These are phyloP conservation scores for Isabelozyma gotoi DNA, from an alignment of 805 yeast species.

Conservation along the genomic window DNA sequence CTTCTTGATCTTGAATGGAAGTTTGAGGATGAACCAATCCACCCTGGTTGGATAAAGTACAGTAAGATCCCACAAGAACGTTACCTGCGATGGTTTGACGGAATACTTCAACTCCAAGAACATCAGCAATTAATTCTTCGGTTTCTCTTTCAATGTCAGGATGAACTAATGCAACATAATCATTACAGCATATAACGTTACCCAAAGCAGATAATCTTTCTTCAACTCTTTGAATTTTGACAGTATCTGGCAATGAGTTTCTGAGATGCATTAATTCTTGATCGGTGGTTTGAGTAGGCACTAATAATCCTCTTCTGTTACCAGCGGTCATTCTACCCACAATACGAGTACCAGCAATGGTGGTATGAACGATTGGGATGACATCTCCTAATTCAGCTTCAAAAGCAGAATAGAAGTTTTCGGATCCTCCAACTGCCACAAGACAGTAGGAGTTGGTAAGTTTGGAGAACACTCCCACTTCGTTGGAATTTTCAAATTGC, in stretches of 20 bases:
- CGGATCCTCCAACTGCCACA: slow-evolving; percentile 96
- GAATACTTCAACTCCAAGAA: slow-evolving; percentile 97
- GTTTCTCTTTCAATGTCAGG: slow-evolving; percentile 99
- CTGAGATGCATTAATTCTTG: slow-evolving; percentile 97
- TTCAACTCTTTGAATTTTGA: slow-evolving; percentile 96
- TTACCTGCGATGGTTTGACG: slow-evolving; percentile 99
- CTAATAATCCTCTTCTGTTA: slow-evolving; percentile 94
- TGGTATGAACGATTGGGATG: slow-evolving; percentile 93
- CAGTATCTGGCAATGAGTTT: slow-evolving; percentile 92
- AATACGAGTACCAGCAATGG: slow-evolving; percentile 97
- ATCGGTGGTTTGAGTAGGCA: slow-evolving; percentile 97
- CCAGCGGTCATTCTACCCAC: slow-evolving; percentile 99
- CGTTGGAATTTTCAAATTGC: slow-evolving; percentile 49
- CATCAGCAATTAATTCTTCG: slow-evolving; percentile 97
- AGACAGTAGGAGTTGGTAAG: slow-evolving; percentile 94
- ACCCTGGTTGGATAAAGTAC: slow-evolving; percentile 94
- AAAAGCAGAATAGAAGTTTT: slow-evolving; percentile 81
- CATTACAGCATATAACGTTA: slow-evolving; percentile 97
- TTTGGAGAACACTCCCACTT: slow-evolving; percentile 91
- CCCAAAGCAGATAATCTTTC: slow-evolving; percentile 97
- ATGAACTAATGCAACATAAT: slow-evolving; percentile 97
- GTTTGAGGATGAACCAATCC: slow-evolving; percentile 98
- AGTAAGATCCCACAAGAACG: slow-evolving; percentile 95
- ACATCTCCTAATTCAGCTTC: slow-evolving; percentile 98
- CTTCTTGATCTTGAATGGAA: slow-evolving; percentile 96